These are phyloP conservation scores for Linnemannia schmuckeri DNA, from an alignment of 192 early-diverging fungal species.

Conservation along the genomic window DNA sequence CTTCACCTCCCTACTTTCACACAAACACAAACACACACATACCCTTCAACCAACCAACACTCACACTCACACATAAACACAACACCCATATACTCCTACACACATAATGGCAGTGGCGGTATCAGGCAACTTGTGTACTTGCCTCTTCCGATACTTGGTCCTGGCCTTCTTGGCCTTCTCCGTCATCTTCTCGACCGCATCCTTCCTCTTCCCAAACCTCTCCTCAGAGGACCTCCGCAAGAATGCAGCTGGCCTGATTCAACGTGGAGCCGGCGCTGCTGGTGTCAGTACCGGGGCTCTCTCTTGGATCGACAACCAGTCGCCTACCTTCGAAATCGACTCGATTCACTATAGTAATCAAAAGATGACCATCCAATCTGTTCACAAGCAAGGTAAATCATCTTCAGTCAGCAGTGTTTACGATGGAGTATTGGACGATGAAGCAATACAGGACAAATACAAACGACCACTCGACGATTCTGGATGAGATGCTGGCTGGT, in stretches of 20 bases:
- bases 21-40: background rate
- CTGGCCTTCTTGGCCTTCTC: conserved; percentile 41
- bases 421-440: background rate
- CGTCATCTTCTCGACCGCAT: conserved; percentile 36
- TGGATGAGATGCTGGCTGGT: background rate
- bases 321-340: conserved; percentile 45
- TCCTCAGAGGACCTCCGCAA: conserved; percentile 51
- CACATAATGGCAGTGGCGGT: conserved; percentile 46
- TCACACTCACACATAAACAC: background rate
- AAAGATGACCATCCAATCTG: conserved; percentile 37
- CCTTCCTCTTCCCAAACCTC: conserved; percentile 35
- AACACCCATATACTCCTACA: background rate
- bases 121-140: conserved; percentile 45
- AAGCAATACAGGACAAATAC: background rate
- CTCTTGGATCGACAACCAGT: conserved; percentile 42
- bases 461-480: background rate
- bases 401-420: background rate
- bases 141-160: conserved; percentile 46
- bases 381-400: conserved; percentile 16
- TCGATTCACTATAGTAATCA: conserved; percentile 41
- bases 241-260: conserved; percentile 59
- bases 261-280: conserved; percentile 45
- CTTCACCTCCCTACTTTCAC: background rate
- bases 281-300: conserved; percentile 23
- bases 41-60: background rate